Conservation (phyloP, 495 filamentous ascomycete genomes). For the Talaromyces stipitatus region DNA sequence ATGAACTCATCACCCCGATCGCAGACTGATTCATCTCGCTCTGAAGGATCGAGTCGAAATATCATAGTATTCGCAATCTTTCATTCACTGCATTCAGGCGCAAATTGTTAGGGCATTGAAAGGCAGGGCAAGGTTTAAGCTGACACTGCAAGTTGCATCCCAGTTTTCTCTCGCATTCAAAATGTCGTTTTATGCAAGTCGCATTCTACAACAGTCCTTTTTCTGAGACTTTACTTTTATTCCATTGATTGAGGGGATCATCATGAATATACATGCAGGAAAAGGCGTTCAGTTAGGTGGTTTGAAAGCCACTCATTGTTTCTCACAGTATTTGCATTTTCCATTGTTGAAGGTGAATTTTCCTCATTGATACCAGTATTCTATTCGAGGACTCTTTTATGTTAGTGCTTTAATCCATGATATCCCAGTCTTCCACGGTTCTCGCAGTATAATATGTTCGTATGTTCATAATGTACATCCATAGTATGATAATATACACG, state of each 20-base stretch:
- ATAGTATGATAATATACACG: background rate
- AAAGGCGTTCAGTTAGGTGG: background rate
- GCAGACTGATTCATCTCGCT: background rate
- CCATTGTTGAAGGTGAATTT: background rate
- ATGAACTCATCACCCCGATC: conserved; percentile 6
- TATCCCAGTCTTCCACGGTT: background rate
- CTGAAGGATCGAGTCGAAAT: background rate
- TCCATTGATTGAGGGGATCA: background rate
- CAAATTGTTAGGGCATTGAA: background rate
- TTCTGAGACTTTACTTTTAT: too few relatives aligned
- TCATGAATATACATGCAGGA: background rate
- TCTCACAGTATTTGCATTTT: background rate
- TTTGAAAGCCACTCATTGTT: background rate
- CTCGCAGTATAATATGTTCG: background rate
- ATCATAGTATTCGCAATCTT: background rate
- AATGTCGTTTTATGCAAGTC: too few relatives aligned
- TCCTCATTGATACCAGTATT: background rate
- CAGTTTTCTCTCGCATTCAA: too few relatives aligned
- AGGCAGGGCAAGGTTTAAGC: background rate
- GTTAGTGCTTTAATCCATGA: background rate
- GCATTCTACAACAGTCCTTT: too few relatives aligned
- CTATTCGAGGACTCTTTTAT: background rate
- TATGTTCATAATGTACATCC: background rate
- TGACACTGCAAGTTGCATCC: background rate
- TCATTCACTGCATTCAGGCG: background rate